phyloP scores from a whole-genome alignment of 257 asterid species.

The Solanum paucissectum region DNA sequence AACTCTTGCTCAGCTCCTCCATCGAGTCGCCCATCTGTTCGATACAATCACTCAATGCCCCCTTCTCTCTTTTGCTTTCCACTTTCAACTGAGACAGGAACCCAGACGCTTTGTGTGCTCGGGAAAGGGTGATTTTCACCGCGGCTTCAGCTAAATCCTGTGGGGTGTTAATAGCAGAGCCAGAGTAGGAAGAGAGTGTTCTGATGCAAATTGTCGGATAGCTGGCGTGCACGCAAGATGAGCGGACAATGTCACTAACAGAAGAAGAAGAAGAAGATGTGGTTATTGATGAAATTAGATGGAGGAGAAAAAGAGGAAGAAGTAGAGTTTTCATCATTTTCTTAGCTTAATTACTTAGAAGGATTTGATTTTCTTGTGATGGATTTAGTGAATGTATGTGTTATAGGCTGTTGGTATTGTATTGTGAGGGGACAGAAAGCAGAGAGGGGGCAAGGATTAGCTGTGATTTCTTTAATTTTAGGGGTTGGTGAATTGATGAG shows the following conservation, averaged over 20 bases:
- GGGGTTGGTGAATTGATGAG: not conserved
- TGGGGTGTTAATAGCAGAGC: slow-evolving; percentile 47
- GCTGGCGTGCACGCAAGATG: slow-evolving; percentile 80
- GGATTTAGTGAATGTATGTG: not conserved
- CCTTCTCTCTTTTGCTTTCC: slow-evolving; percentile 30
- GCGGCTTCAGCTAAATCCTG: slow-evolving; percentile 65
- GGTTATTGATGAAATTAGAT: not conserved
- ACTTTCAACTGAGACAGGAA: slow-evolving; percentile 32
- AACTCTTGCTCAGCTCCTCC: slow-evolving; percentile 50
- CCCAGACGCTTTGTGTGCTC: slow-evolving; percentile 26
- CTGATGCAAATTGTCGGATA: slow-evolving; percentile 75
- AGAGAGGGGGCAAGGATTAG: not conserved
- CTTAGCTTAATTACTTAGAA: not conserved
- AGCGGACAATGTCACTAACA: slow-evolving; percentile 35
- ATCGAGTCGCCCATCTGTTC: slow-evolving; percentile 64
- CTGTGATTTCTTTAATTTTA: not conserved
- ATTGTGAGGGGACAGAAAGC: not conserved
- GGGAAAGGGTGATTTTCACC: slow-evolving; percentile 55
- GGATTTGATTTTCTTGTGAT: not conserved
- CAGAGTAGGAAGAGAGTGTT: slow-evolving; percentile 61
- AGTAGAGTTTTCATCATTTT: not conserved
- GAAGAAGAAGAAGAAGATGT: slow-evolving; percentile 7
- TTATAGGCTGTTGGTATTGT: not conserved
- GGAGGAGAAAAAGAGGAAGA: slow-evolving; percentile 1
- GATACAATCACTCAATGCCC: slow-evolving; percentile 60